Evolutionary conservation across 108 stramenopile genomes (phyloP).

Genomic region (Schizochytrium sp.): DNA sequence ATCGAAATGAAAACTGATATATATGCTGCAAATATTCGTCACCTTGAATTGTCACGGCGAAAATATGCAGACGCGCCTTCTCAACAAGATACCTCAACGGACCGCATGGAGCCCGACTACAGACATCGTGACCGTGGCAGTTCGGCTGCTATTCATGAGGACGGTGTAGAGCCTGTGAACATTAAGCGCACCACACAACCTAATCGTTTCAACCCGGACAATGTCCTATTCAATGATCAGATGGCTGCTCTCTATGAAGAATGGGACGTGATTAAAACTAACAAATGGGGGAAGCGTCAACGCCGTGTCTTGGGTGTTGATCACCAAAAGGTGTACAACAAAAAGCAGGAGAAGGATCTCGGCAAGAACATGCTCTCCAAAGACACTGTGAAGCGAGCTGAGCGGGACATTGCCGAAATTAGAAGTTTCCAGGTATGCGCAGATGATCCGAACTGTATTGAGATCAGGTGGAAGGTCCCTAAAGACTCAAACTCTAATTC

Average conservation of each 20-base stretch:
- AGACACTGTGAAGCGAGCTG: neutral
- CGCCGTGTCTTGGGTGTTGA: conserved; percentile 64
- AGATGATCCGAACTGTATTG: conserved; percentile 2
- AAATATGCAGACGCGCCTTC: neutral
- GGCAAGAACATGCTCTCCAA: conserved; percentile 52
- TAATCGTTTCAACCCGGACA: neutral
- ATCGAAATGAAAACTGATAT: neutral
- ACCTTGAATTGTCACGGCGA: conserved; percentile 20
- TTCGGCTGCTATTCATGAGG: conserved; percentile 2
- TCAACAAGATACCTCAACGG: neutral
- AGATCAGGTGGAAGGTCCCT: conserved; percentile 49
- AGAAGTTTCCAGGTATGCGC: neutral
- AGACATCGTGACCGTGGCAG: neutral
- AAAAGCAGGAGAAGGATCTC: conserved; percentile 59
- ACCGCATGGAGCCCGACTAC: neutral
- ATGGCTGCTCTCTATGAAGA: conserved; percentile 63
- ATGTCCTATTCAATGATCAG: conserved; percentile 48
- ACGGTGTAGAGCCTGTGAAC: neutral
- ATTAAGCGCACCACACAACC: neutral
- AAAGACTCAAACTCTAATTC: neutral
- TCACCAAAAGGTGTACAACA: conserved; percentile 48
- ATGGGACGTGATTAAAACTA: conserved; percentile 71
- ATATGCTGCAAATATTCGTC: neutral
- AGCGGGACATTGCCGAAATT: conserved; percentile 49
- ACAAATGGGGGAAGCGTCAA: conserved; percentile 66